phyloP scores from a whole-genome alignment of 768 basidiomycete species.

The Pisolithus orientalis region DNA sequence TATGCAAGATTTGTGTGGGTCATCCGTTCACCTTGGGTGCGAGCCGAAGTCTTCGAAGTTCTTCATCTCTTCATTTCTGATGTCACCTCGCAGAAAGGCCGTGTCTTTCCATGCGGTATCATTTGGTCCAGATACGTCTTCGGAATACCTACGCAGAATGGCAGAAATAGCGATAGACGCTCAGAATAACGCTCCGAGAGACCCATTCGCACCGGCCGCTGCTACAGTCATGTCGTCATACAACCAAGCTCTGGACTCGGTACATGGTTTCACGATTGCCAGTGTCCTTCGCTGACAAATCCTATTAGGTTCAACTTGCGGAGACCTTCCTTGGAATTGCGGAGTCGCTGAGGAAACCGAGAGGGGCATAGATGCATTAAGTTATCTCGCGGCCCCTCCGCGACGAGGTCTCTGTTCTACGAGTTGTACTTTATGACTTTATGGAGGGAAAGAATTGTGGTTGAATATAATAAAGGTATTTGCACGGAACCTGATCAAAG shows the following conservation, averaged over 20 bases:
- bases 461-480: too few species aligned
- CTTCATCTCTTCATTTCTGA: conserved; percentile 23
- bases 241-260: conserved; percentile 40
- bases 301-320: conserved; percentile 38
- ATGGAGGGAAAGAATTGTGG: too few species aligned
- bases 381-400: too few species aligned
- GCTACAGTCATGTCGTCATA: conserved; percentile 34
- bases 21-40: conserved; percentile 36
- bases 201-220: conserved; percentile 24
- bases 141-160: conserved; percentile 34
- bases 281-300: neutral
- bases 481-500: too few species aligned
- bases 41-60: neutral
- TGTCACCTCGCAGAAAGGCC: conserved; percentile 31
- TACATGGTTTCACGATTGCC: conserved; percentile 11
- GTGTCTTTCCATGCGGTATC: conserved; percentile 48
- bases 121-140: conserved; percentile 30
- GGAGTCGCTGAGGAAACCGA: neutral
- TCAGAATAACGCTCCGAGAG: conserved; percentile 33
- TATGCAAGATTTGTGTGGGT: conserved; percentile 30
- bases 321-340: conserved; percentile 26
- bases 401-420: too few species aligned
- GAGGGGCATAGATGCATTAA: conserved; percentile 33
- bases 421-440: too few species aligned
- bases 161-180: conserved; percentile 36